phyloP scores from a whole-genome alignment of 2,329 filamentous ascomycete genomes.

The Calonectria pteridis region DNA sequence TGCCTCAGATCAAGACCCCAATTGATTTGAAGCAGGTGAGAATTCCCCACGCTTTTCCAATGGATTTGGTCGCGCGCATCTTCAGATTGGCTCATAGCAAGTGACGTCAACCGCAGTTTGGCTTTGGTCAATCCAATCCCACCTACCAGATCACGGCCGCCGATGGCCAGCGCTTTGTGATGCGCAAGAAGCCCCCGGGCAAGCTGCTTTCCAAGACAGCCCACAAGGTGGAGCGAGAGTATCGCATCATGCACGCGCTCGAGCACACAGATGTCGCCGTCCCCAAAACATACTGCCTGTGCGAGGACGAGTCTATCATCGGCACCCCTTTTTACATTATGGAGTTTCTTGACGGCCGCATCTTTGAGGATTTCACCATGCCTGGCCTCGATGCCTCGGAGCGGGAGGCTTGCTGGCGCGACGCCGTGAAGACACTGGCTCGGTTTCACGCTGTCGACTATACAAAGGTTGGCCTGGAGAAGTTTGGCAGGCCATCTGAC shows the following conservation, averaged over 20 bases:
- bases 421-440: conserved; percentile 85
- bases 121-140: conserved; percentile 97
- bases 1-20: conserved; percentile 86
- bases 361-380: conserved; percentile 89
- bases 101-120: conserved; percentile 72
- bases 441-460: conserved; percentile 84
- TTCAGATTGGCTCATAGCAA: conserved; percentile 16
- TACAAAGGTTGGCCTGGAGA: conserved; percentile 73
- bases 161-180: conserved; percentile 79
- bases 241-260: conserved; percentile 88
- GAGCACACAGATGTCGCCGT: conserved; percentile 85
- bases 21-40: conserved; percentile 89
- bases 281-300: conserved; percentile 85
- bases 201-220: conserved; percentile 92
- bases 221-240: conserved; percentile 96
- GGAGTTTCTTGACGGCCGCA: conserved; percentile 93
- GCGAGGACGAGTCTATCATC: conserved; percentile 83
- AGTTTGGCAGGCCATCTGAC: conserved; percentile 78
- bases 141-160: conserved; percentile 90
- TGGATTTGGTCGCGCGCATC: neutral
- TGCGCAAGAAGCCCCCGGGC: conserved; percentile 98
- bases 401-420: conserved; percentile 85
- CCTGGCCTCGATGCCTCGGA: conserved; percentile 78
- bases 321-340: conserved; percentile 98
- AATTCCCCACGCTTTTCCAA: neutral